Percentiles rank a stretch among this genome's conserved stretches.
Conservation (phyloP, 352 stramenopile genomes). For the Globisporangium nodosum region DNA sequence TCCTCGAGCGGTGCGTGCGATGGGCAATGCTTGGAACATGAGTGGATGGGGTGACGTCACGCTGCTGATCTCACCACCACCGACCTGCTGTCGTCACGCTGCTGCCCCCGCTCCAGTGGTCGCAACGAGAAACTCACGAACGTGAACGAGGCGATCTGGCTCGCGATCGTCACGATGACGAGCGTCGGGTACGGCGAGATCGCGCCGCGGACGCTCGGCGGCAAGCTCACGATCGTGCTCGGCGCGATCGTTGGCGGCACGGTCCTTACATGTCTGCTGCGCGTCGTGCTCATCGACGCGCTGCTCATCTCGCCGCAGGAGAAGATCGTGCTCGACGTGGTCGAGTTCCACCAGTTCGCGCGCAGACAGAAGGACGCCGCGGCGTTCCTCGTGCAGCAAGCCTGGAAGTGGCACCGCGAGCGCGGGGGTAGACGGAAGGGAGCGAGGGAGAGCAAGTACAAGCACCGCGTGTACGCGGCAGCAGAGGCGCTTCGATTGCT, state of each 20-base stretch:
- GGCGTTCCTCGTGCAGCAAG: conserved; percentile 41
- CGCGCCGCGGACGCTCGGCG: conserved; percentile 38
- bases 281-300: conserved; percentile 54
- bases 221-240: conserved; percentile 51
- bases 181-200: conserved; percentile 57
- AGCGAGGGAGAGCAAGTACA: conserved; percentile 18
- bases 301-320: conserved; percentile 49
- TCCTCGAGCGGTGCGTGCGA: conserved; percentile 38
- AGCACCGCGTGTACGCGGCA: conserved; percentile 34
- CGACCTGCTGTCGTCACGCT: not conserved
- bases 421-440: not conserved
- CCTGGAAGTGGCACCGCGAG: conserved; percentile 28
- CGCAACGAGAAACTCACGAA: conserved; percentile 39
- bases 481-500: conserved; percentile 42
- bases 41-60: not conserved
- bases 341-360: conserved; percentile 46
- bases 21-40: not conserved
- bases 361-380: conserved; percentile 33
- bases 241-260: conserved; percentile 54
- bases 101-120: conserved; percentile 12
- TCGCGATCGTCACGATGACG: conserved; percentile 67
- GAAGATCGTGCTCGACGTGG: conserved; percentile 52
- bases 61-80: not conserved
- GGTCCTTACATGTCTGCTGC: conserved; percentile 52
- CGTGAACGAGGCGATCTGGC: conserved; percentile 43